A percentile compares a stretch with the other conserved stretches of the same genome.
These are phyloP conservation scores for Isatis lusitanica DNA, from an alignment of 441 rosid species.

Conservation along the genomic window DNA sequence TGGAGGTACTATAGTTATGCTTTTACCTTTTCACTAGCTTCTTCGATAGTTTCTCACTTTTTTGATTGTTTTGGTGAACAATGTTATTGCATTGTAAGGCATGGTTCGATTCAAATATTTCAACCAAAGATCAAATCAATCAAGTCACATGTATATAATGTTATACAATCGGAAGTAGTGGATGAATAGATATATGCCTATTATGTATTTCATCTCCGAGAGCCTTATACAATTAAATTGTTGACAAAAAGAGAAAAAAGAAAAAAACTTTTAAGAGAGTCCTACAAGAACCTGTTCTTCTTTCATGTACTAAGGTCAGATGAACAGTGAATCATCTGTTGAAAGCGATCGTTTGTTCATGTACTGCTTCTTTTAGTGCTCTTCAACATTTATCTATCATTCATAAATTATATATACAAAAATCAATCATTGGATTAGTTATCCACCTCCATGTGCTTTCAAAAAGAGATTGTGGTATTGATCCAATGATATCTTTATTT, in stretches of 20 bases:
- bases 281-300: slow-evolving; percentile 25
- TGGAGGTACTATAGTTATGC: slow-evolving; percentile 11
- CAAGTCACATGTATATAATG: slow-evolving; percentile 24
- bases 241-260: slow-evolving; percentile 8
- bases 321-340: slow-evolving; percentile 31
- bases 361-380: slow-evolving; percentile 40
- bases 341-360: slow-evolving; percentile 35
- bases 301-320: slow-evolving; percentile 40
- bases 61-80: not conserved
- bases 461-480: slow-evolving; percentile 28
- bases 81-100: slow-evolving; percentile 16
- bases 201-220: slow-evolving; percentile 1
- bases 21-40: not conserved
- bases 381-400: slow-evolving; percentile 19
- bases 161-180: not conserved
- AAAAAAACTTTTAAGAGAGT: slow-evolving; percentile 6
- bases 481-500: slow-evolving; percentile 17
- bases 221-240: not conserved
- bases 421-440: slow-evolving; percentile 38
- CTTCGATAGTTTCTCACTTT: not conserved
- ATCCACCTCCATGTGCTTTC: slow-evolving; percentile 39
- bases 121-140: slow-evolving; percentile 30
- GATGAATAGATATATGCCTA: not conserved
- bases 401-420: not conserved
- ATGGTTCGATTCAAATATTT: slow-evolving; percentile 13